Conservation (phyloP, 1,284 basidiomycete genomes). For the Xanthoconium separans region DNA sequence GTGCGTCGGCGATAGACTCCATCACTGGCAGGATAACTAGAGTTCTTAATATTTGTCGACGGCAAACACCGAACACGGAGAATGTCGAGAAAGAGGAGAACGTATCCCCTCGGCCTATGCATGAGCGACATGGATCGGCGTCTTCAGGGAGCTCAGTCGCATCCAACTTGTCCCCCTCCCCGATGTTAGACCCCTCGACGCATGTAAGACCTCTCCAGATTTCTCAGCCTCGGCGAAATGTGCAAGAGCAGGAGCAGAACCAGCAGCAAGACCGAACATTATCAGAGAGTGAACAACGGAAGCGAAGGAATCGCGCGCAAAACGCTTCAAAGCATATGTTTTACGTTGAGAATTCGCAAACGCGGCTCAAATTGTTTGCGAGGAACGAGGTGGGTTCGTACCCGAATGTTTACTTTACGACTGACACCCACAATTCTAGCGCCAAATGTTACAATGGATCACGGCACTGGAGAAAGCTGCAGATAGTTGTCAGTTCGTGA, state of each 20-base stretch:
- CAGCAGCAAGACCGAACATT: constrained; percentile 22
- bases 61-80: constrained; percentile 11
- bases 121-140: constrained; percentile 19
- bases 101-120: constrained; percentile 4
- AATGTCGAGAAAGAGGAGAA: constrained; percentile 6
- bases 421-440: constrained; percentile 39
- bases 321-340: constrained; percentile 91
- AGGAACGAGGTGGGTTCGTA: constrained; percentile 69
- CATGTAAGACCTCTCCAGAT: constrained; percentile 54
- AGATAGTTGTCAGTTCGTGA: constrained; percentile 75
- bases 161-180: constrained; percentile 43
- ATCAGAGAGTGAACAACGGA: constrained; percentile 36
- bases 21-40: constrained; percentile 51
- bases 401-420: background rate
- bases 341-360: constrained; percentile 90
- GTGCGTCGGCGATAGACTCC: constrained; percentile 46
- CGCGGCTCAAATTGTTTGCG: constrained; percentile 84
- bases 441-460: constrained; percentile 98
- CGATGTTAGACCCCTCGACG: constrained; percentile 75
- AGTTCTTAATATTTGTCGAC: constrained; percentile 37
- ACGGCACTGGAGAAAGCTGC: constrained; percentile 87
- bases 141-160: constrained; percentile 35
- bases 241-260: constrained; percentile 21
- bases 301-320: constrained; percentile 43
- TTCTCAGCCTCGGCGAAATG: constrained; percentile 17